Base-by-base conservation (phyloP, 106 monocot species). In the Cymbidium sinense region DNA sequence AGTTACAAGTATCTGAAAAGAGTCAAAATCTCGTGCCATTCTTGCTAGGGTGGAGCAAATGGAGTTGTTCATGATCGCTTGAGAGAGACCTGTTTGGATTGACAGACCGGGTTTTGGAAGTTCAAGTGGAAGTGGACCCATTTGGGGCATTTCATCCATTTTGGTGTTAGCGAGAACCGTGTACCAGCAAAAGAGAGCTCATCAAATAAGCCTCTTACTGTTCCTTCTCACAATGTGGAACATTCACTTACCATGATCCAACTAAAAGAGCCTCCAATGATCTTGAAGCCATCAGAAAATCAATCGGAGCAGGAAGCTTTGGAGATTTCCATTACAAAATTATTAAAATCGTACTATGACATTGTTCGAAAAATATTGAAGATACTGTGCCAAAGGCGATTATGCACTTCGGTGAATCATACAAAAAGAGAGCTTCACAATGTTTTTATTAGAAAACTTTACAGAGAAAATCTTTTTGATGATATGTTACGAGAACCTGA, bases 321-420 rank as follows among this genome's bases (percentile, higher is more conserved):
- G 65, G 98, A 92, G 85, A 90, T 99, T 83, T 76, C 85, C 75
- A 90, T 94, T 35, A 90, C 91, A 77, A 99, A 99, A 80, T 75
- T 94, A 39, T 78, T 99, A 43, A 90, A 87, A 84, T 99, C 98
- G 64, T 99, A 99, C 77, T 98, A 94, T 86, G 90, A 99, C 37
- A 99, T 99, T 81, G 98, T 92, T 8, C 89, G 64, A 99, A 94
- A 77, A 99, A 86, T 83, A 87, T 99, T 31, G 94, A 99, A 76
- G 98, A 94, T 80, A 83, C 83, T 78, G 89, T 99, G 29, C 95
- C 99, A 7, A 99, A 99, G 82, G 92, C 95, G 35, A 91, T 99
- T 33, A 99, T 99, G 99, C 99, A 99, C 27, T 99, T 99, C 75
- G 89, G 37, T 39, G 7, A 39, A 18, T 17, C n/a, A n/a, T n/a